A percentile compares a stretch with the other conserved stretches of the same genome.
These are phyloP conservation scores for Phragmites australis DNA, from an alignment of 176 grass and related monocot genomes.

Conservation along the genomic window DNA sequence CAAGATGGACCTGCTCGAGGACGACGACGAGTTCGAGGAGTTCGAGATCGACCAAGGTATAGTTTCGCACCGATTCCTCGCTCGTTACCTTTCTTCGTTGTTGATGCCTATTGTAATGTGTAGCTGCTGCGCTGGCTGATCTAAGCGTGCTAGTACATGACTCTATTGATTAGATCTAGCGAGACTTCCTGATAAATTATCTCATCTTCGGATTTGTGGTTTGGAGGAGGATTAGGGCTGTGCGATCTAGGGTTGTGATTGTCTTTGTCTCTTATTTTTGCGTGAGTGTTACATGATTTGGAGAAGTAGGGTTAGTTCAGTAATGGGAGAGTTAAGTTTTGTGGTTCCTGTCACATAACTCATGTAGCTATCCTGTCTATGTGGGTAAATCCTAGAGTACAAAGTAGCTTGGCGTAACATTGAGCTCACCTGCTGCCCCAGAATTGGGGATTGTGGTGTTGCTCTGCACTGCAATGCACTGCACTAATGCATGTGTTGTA, in stretches of 20 bases:
- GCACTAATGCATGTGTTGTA: background rate
- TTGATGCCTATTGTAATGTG: background rate
- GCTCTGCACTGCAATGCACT: background rate
- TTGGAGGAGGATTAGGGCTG: background rate
- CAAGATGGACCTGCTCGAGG: constrained; percentile 72
- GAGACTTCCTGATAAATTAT: background rate
- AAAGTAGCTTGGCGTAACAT: background rate
- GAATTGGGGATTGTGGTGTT: background rate
- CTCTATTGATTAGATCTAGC: background rate
- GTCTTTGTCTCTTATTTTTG: background rate
- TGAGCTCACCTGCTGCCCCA: background rate
- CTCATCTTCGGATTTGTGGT: background rate
- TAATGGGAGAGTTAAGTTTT: background rate
- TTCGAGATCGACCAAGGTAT: constrained; percentile 69
- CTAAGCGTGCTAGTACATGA: background rate
- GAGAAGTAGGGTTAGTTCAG: background rate
- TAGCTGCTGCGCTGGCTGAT: constrained; percentile 1
- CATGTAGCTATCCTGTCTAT: background rate
- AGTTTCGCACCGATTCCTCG: background rate
- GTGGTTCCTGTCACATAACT: background rate
- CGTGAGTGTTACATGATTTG: background rate
- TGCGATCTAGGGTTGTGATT: background rate
- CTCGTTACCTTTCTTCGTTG: background rate
- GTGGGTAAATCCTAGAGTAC: too few species aligned
- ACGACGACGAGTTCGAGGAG: constrained; percentile 78